phyloP scores from a whole-genome alignment of 108 stramenopile genomes.

The Fistulifera pelliculosa region DNA sequence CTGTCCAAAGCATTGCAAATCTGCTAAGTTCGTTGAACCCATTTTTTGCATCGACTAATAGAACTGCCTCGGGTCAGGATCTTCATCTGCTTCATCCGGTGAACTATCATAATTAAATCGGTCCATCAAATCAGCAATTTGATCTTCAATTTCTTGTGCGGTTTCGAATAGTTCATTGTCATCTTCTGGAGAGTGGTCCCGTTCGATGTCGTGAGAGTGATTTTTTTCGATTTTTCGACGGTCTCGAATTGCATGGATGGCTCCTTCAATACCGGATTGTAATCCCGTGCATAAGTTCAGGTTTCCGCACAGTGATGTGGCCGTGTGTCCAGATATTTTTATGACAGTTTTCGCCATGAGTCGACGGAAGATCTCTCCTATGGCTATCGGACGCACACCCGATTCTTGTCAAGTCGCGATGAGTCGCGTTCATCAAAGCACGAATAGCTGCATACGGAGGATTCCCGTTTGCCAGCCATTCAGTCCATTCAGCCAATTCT shows the following conservation, averaged over 20 bases:
- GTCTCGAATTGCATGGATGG: slow-evolving; percentile 9
- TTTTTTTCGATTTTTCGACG: too few species aligned
- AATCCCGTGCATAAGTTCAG: slow-evolving; percentile 26
- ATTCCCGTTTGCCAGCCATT: too few species aligned
- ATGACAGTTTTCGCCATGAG: slow-evolving; percentile 18
- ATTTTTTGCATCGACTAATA: slow-evolving; percentile 21
- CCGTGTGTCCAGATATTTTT: slow-evolving; percentile 5
- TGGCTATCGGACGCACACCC: slow-evolving; percentile 22
- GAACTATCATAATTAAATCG: too few species aligned
- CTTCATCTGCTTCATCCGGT: too few species aligned
- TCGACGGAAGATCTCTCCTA: slow-evolving; percentile 18
- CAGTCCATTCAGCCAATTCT: too few species aligned
- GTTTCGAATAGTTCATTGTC: too few species aligned
- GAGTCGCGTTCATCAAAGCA: background rate
- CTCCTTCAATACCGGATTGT: slow-evolving; percentile 26
- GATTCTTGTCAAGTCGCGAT: slow-evolving; percentile 30
- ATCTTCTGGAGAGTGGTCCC: too few species aligned
- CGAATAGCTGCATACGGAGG: too few species aligned
- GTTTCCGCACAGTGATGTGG: slow-evolving; percentile 18
- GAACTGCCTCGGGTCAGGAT: background rate
- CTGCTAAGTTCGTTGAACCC: slow-evolving; percentile 22
- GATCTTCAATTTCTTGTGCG: too few species aligned
- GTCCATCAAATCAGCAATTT: too few species aligned
- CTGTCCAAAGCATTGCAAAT: slow-evolving; percentile 26
- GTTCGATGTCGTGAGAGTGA: too few species aligned